Percentiles rank a stretch among this genome's conserved stretches.
Evolutionary conservation across 495 filamentous ascomycete genomes (phyloP).

Genomic region (Aspergillus taichungensis): DNA sequence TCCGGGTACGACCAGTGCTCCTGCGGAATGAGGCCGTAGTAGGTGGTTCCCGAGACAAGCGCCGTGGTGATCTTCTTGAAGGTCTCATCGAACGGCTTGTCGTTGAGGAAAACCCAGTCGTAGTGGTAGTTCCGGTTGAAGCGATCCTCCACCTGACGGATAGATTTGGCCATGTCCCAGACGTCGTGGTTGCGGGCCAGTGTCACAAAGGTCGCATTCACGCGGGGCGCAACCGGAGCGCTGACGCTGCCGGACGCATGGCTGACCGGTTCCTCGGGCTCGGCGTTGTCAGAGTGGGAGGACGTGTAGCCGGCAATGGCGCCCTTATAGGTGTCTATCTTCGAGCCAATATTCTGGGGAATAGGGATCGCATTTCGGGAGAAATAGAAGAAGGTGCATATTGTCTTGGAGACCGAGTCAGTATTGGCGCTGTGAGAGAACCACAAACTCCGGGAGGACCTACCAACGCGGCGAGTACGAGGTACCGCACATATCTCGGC

Average conservation of each 20-base stretch:
- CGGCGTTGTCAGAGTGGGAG: conserved; percentile 1
- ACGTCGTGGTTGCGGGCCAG: conserved; percentile 86
- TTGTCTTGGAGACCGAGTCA: neutral
- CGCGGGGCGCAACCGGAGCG: conserved; percentile 51
- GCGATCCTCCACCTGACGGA: conserved; percentile 90
- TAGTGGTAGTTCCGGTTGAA: conserved; percentile 96
- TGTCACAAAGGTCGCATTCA: conserved; percentile 96
- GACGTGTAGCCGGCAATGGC: neutral
- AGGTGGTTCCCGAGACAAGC: conserved; percentile 80
- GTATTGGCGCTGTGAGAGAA: neutral
- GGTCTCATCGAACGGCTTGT: conserved; percentile 79
- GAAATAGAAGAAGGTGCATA: conserved; percentile 72
- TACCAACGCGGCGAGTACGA: conserved; percentile 81
- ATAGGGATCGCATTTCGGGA: conserved; percentile 57
- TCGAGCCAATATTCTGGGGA: conserved; percentile 20
- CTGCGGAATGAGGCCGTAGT: conserved; percentile 75
- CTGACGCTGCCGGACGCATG: conserved; percentile 34
- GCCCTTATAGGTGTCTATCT: conserved; percentile 19
- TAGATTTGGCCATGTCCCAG: conserved; percentile 93
- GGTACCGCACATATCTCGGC: conserved; percentile 74
- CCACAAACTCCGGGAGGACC: conserved; percentile 19
- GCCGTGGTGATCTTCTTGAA: conserved; percentile 89
- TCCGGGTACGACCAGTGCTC: conserved; percentile 89
- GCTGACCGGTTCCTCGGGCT: conserved; percentile 21
- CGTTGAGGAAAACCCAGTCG: conserved; percentile 98